Percentiles rank a stretch among this genome's conserved stretches.
These are phyloP conservation scores for Ordospora colligata DNA, from an alignment of 371 early-diverging fungal species.

Conservation along the genomic window DNA sequence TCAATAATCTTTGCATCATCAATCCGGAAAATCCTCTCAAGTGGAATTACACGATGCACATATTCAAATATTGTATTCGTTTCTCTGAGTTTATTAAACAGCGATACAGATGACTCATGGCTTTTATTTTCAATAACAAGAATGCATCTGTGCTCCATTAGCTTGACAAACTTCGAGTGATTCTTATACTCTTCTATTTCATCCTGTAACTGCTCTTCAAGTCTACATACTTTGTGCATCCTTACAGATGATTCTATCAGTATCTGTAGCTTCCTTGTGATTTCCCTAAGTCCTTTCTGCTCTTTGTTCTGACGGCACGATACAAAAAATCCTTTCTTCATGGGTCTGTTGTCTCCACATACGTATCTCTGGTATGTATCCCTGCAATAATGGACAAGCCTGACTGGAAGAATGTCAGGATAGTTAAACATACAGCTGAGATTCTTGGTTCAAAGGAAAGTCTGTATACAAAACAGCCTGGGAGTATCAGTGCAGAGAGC, in stretches of 20 bases:
- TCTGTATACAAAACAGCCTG: neutral
- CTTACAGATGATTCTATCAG: neutral
- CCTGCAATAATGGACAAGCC: neutral
- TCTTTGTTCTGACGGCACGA: slow-evolving; percentile 34
- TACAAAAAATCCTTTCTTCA: slow-evolving; percentile 37
- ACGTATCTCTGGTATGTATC: neutral
- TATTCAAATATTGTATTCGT: neutral
- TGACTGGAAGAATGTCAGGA: neutral
- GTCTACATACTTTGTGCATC: neutral
- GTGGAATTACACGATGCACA: slow-evolving; percentile 24
- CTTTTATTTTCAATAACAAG: slow-evolving; percentile 12
- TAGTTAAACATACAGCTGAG: neutral
- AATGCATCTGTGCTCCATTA: slow-evolving; percentile 25
- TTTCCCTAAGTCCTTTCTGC: slow-evolving; percentile 32
- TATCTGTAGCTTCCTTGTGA: neutral
- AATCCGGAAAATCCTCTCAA: slow-evolving; percentile 18
- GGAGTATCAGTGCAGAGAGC: neutral
- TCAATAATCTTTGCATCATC: slow-evolving; percentile 2
- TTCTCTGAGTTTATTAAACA: slow-evolving; percentile 10
- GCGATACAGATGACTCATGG: neutral
- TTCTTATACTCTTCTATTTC: slow-evolving; percentile 17
- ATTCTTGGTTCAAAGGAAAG: neutral
- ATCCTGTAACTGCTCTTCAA: neutral
- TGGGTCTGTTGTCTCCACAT: neutral
- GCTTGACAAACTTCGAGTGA: neutral